Conservation (phyloP, 352 stramenopile genomes). For the Globisporangium echinulatum region DNA sequence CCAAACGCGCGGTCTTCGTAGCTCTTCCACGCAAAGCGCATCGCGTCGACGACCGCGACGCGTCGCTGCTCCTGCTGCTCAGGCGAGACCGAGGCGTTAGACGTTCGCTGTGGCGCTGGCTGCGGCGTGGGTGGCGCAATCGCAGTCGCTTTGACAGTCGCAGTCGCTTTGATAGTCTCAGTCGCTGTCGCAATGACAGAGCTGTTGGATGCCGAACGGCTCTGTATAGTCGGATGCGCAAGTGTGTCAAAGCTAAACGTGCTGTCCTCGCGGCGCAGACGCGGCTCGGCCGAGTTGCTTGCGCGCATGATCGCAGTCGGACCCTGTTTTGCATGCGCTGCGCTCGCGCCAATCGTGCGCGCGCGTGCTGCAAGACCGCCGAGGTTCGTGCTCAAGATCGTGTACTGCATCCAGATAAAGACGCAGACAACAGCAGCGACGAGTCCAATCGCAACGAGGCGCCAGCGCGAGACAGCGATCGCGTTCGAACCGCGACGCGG, state of each 20-base stretch:
- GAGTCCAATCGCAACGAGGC: slow-evolving; percentile 8
- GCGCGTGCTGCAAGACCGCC: slow-evolving; percentile 15
- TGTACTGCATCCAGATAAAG: slow-evolving; percentile 55
- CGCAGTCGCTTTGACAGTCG: slow-evolving; percentile 1
- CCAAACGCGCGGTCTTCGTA: slow-evolving; percentile 95
- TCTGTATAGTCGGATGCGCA: too few relatives aligned
- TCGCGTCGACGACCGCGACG: slow-evolving; percentile 45
- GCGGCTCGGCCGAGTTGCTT: slow-evolving; percentile 5
- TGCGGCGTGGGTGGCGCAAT: slow-evolving; percentile 8
- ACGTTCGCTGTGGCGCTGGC: not conserved
- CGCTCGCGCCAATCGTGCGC: not conserved
- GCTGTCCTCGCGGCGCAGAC: slow-evolving; percentile 1
- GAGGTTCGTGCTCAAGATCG: slow-evolving; percentile 33
- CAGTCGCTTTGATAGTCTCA: not conserved
- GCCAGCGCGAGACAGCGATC: slow-evolving; percentile 15
- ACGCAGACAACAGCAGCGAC: slow-evolving; percentile 17
- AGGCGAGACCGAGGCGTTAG: not conserved
- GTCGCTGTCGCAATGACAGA: too few relatives aligned
- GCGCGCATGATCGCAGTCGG: slow-evolving; percentile 8
- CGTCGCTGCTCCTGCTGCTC: slow-evolving; percentile 35
- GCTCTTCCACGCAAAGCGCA: slow-evolving; percentile 75
- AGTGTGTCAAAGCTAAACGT: slow-evolving; percentile 10
- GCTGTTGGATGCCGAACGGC: too few relatives aligned
- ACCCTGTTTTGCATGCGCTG: slow-evolving; percentile 4
- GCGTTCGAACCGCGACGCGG: slow-evolving; percentile 4